Evolutionary conservation across 2,329 filamentous ascomycete species (phyloP).

Genomic region (Pseudogymnoascus pannorum): DNA sequence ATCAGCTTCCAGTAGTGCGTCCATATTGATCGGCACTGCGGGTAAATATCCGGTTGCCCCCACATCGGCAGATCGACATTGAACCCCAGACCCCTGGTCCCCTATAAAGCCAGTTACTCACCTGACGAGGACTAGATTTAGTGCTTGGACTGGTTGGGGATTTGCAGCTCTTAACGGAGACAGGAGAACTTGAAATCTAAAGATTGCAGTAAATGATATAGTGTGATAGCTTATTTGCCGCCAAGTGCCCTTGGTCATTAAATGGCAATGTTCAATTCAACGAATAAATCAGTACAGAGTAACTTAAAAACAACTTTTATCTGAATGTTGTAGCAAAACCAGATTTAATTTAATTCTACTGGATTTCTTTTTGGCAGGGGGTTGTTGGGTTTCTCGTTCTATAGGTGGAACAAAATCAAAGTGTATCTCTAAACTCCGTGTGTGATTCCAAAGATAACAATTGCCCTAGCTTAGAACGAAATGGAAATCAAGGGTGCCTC

Average conservation of each 20-base stretch:
- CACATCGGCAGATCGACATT: neutral
- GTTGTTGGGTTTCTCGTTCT: too few species aligned
- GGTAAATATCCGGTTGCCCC: constrained; percentile 1
- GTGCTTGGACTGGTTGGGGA: neutral
- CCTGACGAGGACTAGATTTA: neutral
- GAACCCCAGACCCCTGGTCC: neutral
- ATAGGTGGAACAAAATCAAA: neutral
- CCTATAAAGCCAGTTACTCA: neutral
- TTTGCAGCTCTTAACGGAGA: neutral
- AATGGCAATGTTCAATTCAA: too few species aligned
- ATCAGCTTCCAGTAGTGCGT: neutral
- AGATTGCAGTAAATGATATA: neutral
- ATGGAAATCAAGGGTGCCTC: neutral
- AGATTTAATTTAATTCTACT: too few species aligned
- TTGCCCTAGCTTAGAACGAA: neutral
- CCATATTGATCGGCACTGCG: constrained; percentile 5
- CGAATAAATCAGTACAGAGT: neutral
- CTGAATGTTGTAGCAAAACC: neutral
- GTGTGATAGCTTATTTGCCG: neutral
- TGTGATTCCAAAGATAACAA: neutral
- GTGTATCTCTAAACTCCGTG: neutral
- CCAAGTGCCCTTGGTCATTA: neutral
- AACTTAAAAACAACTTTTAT: neutral
- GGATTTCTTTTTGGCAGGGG: too few species aligned
- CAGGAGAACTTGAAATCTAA: neutral